Evolutionary conservation across 805 yeast species (phyloP).

Genomic region (Candida yuanshanica): DNA sequence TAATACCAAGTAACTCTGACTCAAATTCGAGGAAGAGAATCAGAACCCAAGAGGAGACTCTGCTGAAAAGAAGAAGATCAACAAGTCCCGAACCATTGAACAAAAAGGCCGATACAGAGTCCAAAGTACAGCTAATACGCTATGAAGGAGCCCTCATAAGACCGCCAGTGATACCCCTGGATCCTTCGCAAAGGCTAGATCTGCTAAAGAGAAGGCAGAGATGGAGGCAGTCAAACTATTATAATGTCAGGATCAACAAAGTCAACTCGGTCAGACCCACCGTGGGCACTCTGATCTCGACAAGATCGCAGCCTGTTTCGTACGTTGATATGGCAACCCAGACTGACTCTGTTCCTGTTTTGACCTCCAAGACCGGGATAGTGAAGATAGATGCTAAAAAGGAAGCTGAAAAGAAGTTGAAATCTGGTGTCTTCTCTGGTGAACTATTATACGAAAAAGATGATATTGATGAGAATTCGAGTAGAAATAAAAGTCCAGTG

Average conservation of each 20-base stretch:
- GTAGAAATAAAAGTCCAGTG: conserved; percentile 14
- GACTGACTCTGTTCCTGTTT: conserved; percentile 18
- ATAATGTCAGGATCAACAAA: conserved; percentile 13
- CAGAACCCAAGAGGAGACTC: neutral
- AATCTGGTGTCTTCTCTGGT: conserved; percentile 24
- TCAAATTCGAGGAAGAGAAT: neutral
- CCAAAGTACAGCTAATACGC: neutral
- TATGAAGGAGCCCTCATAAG: conserved; percentile 15
- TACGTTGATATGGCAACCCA: conserved; percentile 21
- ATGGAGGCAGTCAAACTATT: conserved; percentile 23
- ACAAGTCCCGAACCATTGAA: conserved; percentile 1
- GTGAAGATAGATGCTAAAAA: conserved; percentile 8
- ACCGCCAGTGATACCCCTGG: conserved; percentile 26
- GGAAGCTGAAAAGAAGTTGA: conserved; percentile 17
- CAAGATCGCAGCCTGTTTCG: neutral
- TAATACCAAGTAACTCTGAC: neutral
- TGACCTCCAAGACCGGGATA: conserved; percentile 12
- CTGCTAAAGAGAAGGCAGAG: conserved; percentile 21
- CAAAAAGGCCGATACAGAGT: neutral
- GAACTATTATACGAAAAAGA: conserved; percentile 19
- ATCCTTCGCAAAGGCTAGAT: conserved; percentile 23
- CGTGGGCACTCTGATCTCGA: neutral
- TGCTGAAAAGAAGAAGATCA: conserved; percentile 4
- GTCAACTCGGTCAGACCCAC: neutral
- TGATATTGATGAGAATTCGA: conserved; percentile 14